Base-by-base conservation (phyloP, 2,329 filamentous ascomycete genomes). In the Truncatella angustata region DNA sequence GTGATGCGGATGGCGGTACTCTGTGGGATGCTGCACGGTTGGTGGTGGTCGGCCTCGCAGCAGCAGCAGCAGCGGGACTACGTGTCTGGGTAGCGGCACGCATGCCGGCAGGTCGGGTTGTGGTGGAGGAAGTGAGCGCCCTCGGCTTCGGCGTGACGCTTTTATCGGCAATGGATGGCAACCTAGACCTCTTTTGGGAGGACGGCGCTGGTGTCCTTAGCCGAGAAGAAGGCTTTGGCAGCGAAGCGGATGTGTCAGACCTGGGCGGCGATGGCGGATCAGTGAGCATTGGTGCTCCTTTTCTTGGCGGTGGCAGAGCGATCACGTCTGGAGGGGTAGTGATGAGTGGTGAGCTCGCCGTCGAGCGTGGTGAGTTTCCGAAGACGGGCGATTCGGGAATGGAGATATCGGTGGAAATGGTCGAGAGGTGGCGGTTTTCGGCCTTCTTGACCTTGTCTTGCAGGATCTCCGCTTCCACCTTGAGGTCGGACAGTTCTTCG, bases 231-330 rank as follows among this genome's bases (percentile, higher is more conserved):
- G 78, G 70, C 65, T 78, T 84, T 53, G 73, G 79, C 51, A 82
- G 67, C 35, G 81, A 80, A 14, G 79, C 76, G 11, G 91, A 92
- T 16, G 86, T 84, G 64, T 97, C 94, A 2, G 93, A 97, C 72
- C 96, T 87, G 32, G 93, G 92, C 42, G 94, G 94, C 18, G 94
- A 97, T 10, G 94, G 94, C 34, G 94, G 93, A 42, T 94, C 95
- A 24, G 86, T 82, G 44, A 88, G 75, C 40, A 87, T 84, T 43
- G 86, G 85, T 28, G 83, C 76, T 24, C 80, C 75, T 49, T 76
- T 77, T 21, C 77, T 80, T 3, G 81, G 77, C 10, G 78, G 53
- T 16, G 58, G 60, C 26, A 77, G 26, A 81, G 78, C 34, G 80
- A 82, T 70, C 89, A 93, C 56, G 80, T 84, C 86, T 12, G 91